Evolutionary conservation across 305 asterid species (phyloP).

Genomic region (Solanum hybrid): DNA sequence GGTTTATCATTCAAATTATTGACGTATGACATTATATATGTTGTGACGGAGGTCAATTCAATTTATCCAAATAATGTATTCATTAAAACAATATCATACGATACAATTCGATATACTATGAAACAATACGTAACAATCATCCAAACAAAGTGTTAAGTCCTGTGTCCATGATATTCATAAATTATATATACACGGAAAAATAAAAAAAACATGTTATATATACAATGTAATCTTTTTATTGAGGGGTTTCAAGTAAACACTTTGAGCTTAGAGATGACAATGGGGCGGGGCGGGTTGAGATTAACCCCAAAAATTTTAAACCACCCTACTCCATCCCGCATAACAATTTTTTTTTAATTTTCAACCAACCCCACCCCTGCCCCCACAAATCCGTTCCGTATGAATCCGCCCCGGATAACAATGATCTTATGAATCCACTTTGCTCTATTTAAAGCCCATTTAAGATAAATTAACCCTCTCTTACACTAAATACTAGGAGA

Average conservation of each 20-base stretch:
- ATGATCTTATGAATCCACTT: not conserved
- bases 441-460: not conserved
- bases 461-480: not conserved
- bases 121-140: not conserved
- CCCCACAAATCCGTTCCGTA: no score
- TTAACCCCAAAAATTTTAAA: no score
- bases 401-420: not conserved
- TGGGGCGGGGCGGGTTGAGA: rapidly evolving
- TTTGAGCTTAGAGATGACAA: not conserved
- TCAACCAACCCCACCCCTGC: no score
- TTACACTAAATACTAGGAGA: not conserved
- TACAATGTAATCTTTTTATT: not conserved
- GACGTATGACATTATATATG: not conserved
- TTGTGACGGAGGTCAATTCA: not conserved
- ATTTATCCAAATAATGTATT: not conserved
- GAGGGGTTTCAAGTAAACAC: no score
- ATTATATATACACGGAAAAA: no score
- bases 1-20: no score
- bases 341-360: no score
- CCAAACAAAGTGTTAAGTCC: not conserved
- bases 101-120: not conserved
- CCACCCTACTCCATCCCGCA: not conserved
- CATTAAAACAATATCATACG: no score
- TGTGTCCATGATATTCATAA: no score
- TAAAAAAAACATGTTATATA: no score